phyloP scores from a whole-genome alignment of 768 basidiomycete species.

The Mycena maculata region DNA sequence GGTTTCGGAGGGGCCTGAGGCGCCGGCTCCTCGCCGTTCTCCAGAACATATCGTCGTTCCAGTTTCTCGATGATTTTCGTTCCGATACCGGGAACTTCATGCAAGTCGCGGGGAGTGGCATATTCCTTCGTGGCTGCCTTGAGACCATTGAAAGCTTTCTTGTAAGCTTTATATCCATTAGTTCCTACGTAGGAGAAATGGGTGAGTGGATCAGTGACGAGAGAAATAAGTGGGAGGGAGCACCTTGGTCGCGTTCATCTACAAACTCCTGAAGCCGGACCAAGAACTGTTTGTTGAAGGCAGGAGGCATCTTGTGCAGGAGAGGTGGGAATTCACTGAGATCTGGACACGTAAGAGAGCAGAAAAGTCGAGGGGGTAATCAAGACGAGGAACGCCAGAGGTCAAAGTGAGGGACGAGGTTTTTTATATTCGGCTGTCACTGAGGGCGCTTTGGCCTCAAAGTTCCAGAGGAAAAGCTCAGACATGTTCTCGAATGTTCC shows the following conservation, averaged over 20 bases:
- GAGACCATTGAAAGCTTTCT: constrained; percentile 15
- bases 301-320: constrained; percentile 15
- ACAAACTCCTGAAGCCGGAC: neutral
- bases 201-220: neutral
- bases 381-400: too few species aligned
- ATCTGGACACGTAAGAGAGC: too few species aligned
- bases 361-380: too few species aligned
- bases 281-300: constrained; percentile 12
- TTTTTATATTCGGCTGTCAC: too few species aligned
- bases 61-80: neutral
- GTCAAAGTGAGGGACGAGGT: too few species aligned
- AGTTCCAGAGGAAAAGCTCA: too few species aligned
- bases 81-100: constrained; percentile 9
- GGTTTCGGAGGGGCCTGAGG: neutral
- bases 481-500: too few species aligned
- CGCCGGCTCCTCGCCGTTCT: neutral
- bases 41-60: constrained; percentile 7
- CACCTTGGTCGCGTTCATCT: constrained; percentile 16
- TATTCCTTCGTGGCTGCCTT: neutral
- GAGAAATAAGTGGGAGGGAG: neutral
- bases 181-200: too few species aligned
- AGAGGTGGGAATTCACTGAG: too few species aligned
- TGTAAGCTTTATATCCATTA: constrained; percentile 2
- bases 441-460: too few species aligned
- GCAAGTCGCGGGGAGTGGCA: constrained; percentile 10